These are phyloP conservation scores for Suhomyces yuchorum DNA, from an alignment of 1,139 yeast genomes.

Conservation along the genomic window DNA sequence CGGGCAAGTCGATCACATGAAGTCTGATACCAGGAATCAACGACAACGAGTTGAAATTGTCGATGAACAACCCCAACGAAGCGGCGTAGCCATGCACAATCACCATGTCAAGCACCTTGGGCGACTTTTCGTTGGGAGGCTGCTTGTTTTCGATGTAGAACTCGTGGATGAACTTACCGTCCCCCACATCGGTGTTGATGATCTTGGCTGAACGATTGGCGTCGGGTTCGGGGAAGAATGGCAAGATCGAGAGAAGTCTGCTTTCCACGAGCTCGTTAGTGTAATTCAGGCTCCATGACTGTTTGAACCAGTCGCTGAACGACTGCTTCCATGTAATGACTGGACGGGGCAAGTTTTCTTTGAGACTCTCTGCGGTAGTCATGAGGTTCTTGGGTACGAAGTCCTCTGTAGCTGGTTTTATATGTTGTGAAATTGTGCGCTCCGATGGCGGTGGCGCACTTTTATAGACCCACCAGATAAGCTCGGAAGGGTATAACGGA, in stretches of 20 bases:
- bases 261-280: conserved; percentile 35
- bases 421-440: neutral
- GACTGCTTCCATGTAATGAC: conserved; percentile 32
- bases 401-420: neutral
- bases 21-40: conserved; percentile 45
- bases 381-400: neutral
- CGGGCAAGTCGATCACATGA: conserved; percentile 49
- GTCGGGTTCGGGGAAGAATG: conserved; percentile 60
- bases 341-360: conserved; percentile 1
- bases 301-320: conserved; percentile 43
- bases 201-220: conserved; percentile 51
- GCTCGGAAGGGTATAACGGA: conserved; percentile 4
- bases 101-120: conserved; percentile 34
- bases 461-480: neutral
- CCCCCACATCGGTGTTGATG: conserved; percentile 40
- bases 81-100: conserved; percentile 53
- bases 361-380: neutral
- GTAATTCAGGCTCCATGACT: conserved; percentile 24
- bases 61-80: conserved; percentile 46
- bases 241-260: conserved; percentile 46
- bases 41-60: conserved; percentile 42
- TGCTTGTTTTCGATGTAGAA: conserved; percentile 47
- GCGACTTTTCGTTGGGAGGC: conserved; percentile 15
- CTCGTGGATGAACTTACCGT: conserved; percentile 54
- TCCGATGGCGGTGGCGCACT: conserved; percentile 1